Evolutionary conservation across 2,329 filamentous ascomycete genomes (phyloP), one percentile per base, ranked within the genome.

Genomic region (Zelopaecilomyces penicillatus): DNA sequence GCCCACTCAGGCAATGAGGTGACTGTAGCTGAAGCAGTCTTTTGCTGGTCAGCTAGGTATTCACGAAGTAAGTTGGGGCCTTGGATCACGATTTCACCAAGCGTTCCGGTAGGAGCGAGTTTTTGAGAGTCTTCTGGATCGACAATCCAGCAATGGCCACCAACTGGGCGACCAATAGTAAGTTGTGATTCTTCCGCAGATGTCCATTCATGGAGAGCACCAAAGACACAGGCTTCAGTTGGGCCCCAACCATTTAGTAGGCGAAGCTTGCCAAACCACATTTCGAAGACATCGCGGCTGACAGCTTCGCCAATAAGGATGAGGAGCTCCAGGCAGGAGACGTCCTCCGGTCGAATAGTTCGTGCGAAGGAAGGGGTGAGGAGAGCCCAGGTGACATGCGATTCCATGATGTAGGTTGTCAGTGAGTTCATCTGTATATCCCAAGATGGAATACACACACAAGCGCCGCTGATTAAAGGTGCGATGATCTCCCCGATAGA

Each of bases 291-390:
- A 27, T 46, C 45, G 11, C 41, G 39, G 28, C 41, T 39, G n/a
- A 50, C 42, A 40, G 44, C 41, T 30, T 50, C 47, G 8, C 47
- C 47, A 10, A 31, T 33, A 12, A 50, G 44, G 4, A 46, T 41
- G 12, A 50, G 29, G 3, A 45, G 30, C 31, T 50, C 39, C 2
- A 50, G 11, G 27, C 35, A 41, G 9, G 48, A 43, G 5, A 48
- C 48, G 28, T 48, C 39, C 8, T 36, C 11, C 12, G 48, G 48
- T 30, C 69, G 19, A 5, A 45, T 44, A 9, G 46, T 42, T 9
- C 48, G 34, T 10, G 42, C 37, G 44, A 43, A 38, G 6, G 46
- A 44, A 28, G 45, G 46, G 2, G 48, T 50, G 5, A 48, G 19
- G 31, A 48, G 35, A 28, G 48, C 43, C 45, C 46, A 48, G 12